Evolutionary conservation across 192 early-diverging fungal genomes (phyloP).

Genomic region (Rhizoclosmatium globosum): DNA sequence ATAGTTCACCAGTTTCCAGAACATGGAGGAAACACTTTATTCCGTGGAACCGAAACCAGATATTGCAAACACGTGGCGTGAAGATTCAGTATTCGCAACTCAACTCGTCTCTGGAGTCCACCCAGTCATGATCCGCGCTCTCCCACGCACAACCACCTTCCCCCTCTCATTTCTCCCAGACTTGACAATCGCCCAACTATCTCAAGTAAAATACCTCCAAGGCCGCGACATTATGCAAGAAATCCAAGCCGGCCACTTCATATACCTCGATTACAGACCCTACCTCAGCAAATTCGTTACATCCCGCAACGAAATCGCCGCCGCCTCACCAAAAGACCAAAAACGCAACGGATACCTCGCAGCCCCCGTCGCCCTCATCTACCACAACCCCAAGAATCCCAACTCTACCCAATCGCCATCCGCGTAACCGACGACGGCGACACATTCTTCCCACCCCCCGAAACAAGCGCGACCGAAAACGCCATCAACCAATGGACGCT

Average conservation of each 20-base stretch:
- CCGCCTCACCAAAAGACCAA: neutral
- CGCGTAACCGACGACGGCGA: slow-evolving; percentile 25
- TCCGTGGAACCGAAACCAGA: neutral
- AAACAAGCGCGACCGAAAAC: neutral
- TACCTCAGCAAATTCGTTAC: neutral
- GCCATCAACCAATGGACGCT: slow-evolving; percentile 3
- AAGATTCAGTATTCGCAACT: slow-evolving; percentile 20
- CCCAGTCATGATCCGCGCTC: slow-evolving; percentile 10
- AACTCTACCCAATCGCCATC: slow-evolving; percentile 24
- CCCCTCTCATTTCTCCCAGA: neutral
- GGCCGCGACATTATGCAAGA: neutral
- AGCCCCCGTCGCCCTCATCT: slow-evolving; percentile 21
- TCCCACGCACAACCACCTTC: neutral
- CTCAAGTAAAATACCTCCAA: neutral
- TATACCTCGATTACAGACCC: neutral
- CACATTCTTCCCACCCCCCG: slow-evolving; percentile 6
- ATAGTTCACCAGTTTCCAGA: neutral
- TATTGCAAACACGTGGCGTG: slow-evolving; percentile 2
- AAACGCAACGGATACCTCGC: slow-evolving; percentile 3
- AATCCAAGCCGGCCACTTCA: neutral
- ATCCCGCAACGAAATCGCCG: neutral
- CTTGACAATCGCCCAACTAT: neutral
- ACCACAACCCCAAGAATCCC: slow-evolving; percentile 1
- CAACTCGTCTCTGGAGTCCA: slow-evolving; percentile 21
- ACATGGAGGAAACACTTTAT: neutral